Evolutionary conservation across 1,284 basidiomycete species (phyloP).

Genomic region (Marasmius fiardii): DNA sequence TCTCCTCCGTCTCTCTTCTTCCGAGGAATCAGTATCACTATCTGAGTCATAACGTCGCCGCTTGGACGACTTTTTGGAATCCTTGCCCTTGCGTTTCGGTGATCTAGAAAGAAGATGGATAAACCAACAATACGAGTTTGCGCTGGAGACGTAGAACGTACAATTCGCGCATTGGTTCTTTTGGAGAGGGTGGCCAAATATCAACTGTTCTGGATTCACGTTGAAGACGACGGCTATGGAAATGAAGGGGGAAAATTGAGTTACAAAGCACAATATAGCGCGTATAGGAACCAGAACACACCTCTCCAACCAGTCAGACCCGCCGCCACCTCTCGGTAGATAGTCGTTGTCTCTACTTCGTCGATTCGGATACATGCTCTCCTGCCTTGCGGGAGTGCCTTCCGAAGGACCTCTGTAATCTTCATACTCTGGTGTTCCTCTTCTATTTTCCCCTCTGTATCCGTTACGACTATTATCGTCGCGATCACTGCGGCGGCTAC

Average conservation of each 20-base stretch:
- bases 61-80: constrained; percentile 61
- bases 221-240: constrained; percentile 68
- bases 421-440: constrained; percentile 44
- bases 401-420: constrained; percentile 35
- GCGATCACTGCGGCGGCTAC: neutral
- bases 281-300: constrained; percentile 25
- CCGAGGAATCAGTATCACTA: constrained; percentile 54
- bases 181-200: constrained; percentile 87
- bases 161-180: constrained; percentile 55
- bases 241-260: neutral
- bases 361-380: constrained; percentile 43
- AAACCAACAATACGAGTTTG: neutral
- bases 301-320: constrained; percentile 56
- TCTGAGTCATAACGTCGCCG: constrained; percentile 48
- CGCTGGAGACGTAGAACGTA: constrained; percentile 33
- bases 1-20: constrained; percentile 52
- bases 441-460: constrained; percentile 15
- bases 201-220: constrained; percentile 61
- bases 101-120: constrained; percentile 35
- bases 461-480: constrained; percentile 14
- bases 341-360: constrained; percentile 19
- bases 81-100: constrained; percentile 41
- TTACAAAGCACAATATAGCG: constrained; percentile 4
- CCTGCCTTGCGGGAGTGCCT: constrained; percentile 20
- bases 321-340: constrained; percentile 28